Conservation (phyloP, 495 filamentous ascomycete species). For the Hypoxylon perforatum region DNA sequence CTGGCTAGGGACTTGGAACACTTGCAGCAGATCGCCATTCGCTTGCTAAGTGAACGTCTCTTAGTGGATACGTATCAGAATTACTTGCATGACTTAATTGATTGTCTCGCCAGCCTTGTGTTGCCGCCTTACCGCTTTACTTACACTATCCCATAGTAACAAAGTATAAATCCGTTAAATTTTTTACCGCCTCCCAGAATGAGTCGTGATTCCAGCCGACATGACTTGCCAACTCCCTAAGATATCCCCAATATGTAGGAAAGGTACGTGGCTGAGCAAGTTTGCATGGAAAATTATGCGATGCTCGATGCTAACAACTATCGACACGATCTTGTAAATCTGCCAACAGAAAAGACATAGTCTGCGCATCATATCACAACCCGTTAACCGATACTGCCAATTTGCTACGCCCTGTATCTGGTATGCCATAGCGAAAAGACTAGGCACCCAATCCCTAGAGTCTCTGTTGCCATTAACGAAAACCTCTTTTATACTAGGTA, state of each 20-base stretch:
- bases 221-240: constrained; percentile 8
- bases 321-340: no score
- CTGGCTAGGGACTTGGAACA: background rate
- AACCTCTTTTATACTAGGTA: background rate
- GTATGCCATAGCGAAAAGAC: background rate
- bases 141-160: constrained; percentile 1
- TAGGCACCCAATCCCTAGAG: no score
- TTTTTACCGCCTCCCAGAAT: background rate
- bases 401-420: no score
- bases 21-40: constrained; percentile 39
- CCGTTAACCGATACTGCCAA: no score
- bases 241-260: background rate
- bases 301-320: no score
- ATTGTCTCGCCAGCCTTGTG: constrained; percentile 1
- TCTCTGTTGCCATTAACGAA: background rate
- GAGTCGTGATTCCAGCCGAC: constrained; percentile 12
- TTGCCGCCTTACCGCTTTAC: background rate
- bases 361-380: no score
- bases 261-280: no score
- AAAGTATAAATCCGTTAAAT: background rate
- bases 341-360: no score
- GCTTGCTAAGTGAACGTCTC: constrained; percentile 15
- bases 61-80: constrained; percentile 28
- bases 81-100: constrained; percentile 33
- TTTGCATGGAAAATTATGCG: no score